Percentiles rank a stretch among this genome's conserved stretches.
phyloP scores from a whole-genome alignment of 2,329 filamentous ascomycete genomes.

The Chaetomium strumarium region DNA sequence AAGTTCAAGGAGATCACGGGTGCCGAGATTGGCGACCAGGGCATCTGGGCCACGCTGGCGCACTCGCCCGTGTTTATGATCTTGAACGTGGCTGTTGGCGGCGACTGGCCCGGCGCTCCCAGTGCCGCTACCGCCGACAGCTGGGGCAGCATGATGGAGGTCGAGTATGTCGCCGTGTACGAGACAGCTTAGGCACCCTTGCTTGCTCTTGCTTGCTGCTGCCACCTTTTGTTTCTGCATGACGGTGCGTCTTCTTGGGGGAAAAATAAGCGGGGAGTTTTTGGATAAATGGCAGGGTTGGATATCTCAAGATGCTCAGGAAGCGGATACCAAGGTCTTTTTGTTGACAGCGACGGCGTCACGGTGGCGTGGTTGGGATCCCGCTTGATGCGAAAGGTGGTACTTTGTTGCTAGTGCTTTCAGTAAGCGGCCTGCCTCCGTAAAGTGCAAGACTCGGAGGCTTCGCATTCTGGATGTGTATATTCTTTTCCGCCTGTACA shows the following conservation, averaged over 20 bases:
- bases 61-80: slow-evolving; percentile 47
- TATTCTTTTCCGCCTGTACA: too few species aligned
- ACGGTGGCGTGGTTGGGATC: too few species aligned
- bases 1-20: slow-evolving; percentile 27
- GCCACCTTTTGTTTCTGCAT: not conserved
- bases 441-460: too few species aligned
- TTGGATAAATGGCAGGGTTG: too few species aligned
- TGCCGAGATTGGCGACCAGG: slow-evolving; percentile 37
- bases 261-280: not conserved
- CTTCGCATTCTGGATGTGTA: too few species aligned
- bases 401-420: too few species aligned
- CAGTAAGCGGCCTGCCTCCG: too few species aligned
- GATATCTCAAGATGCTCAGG: too few species aligned
- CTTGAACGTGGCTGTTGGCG: slow-evolving; percentile 51
- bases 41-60: slow-evolving; percentile 45
- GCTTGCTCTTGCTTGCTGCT: not conserved
- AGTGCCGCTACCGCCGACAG: slow-evolving; percentile 41
- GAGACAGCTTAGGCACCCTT: slow-evolving; percentile 6
- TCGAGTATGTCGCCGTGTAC: slow-evolving; percentile 43
- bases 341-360: too few species aligned
- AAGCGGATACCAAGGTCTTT: too few species aligned
- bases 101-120: slow-evolving; percentile 47
- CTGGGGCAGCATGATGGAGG: slow-evolving; percentile 45
- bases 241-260: not conserved
- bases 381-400: too few species aligned